These are phyloP conservation scores for Ceratocystis eucalypticola DNA, from an alignment of 2,329 filamentous ascomycete species.

Conservation along the genomic window DNA sequence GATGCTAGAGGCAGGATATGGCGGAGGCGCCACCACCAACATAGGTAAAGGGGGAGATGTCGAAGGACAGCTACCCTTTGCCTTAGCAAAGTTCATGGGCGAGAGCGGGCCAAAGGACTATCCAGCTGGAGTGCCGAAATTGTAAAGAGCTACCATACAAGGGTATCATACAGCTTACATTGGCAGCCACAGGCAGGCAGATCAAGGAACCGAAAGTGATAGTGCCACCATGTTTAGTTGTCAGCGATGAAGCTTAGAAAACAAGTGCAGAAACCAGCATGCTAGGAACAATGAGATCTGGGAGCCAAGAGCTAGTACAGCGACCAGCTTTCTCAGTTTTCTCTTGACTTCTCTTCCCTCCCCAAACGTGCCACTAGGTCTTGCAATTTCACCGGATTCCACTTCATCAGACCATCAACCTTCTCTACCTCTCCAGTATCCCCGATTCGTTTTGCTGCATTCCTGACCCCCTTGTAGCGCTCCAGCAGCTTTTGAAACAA, in stretches of 20 bases:
- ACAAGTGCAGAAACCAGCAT: background rate
- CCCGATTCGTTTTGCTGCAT: background rate
- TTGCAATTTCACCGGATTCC: background rate
- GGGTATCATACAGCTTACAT: background rate
- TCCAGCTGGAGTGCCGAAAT: constrained; percentile 15
- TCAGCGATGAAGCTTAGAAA: background rate
- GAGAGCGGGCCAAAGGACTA: constrained; percentile 17
- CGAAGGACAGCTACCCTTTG: constrained; percentile 1
- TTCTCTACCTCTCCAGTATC: background rate
- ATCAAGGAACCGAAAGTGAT: background rate
- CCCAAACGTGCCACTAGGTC: background rate
- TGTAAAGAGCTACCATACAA: background rate
- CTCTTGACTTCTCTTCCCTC: background rate
- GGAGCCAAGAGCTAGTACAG: background rate
- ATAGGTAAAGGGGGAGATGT: background rate
- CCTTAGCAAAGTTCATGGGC: constrained; percentile 15
- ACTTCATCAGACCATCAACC: background rate
- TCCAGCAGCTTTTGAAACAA: background rate
- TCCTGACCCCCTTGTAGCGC: background rate
- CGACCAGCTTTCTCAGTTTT: background rate
- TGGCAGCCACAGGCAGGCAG: background rate
- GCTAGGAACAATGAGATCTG: background rate
- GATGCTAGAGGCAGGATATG: constrained; percentile 17
- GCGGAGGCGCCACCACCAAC: background rate
- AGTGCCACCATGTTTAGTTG: too few species aligned